Base-by-base conservation (phyloP, 257 asterid genomes). In the Solanum medicagineum region DNA sequence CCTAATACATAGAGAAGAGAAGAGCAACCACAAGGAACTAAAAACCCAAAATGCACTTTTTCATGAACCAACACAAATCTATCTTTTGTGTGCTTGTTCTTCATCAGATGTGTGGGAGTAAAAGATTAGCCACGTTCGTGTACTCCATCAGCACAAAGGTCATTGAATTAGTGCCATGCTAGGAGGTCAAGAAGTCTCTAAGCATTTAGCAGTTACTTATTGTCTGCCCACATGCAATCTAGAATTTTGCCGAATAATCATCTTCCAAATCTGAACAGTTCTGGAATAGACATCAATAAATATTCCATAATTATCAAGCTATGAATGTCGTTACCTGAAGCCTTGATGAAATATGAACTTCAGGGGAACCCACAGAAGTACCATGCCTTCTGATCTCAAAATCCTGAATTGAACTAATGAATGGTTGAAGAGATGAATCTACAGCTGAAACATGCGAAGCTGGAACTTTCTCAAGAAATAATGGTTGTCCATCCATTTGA, bases 311-410 rank as follows among this genome's bases (percentile, higher is more conserved):
- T 42, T 5, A 36, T 69, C 86, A 84, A 20, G n/a, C 57, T 51
- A 53, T 59, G 22, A 47, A 36, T 63, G 80, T 44, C 54, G 87
- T 81, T 44, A 93, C 99, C 98, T 96, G 99, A 89, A 96, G 97
- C 83, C 70, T 92, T 81, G 99, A 79, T 26, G 99, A 95, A 84
- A 92, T 95, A 92, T 96, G 99, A 88, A 89, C 94, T 86, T 96
- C 99, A 83, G 99, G 97, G 86, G 88, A 89, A 54, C 98, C 99
- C 84, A 96, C 98, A 65, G 98, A 89, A 89, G 91, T 91, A 82
- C 99, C 98, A 53, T 86, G 93, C 88, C 89, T 94, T 62, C 89
- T 94, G 87, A 94, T 89, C 73, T 95, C 96, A 85, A 89, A 96
- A 83, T 95, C 92, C 90, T 95, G 99, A 82, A 88, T 84, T 85